phyloP scores from a whole-genome alignment of 1,284 basidiomycete species.

The Wolfiporia cocos region DNA sequence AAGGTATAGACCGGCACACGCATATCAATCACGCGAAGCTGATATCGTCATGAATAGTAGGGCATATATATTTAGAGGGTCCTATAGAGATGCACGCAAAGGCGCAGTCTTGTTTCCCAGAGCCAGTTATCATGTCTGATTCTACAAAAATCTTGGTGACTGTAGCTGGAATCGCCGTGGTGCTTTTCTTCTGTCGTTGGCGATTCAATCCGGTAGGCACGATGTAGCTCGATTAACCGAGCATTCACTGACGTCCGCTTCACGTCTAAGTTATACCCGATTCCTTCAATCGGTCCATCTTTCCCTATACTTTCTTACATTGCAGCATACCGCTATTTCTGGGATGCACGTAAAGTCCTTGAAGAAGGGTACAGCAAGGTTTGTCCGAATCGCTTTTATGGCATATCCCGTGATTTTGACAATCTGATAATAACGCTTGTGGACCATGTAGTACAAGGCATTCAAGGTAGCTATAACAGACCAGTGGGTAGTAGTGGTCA shows the following conservation, averaged over 20 bases:
- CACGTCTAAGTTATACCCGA: slow-evolving; percentile 12
- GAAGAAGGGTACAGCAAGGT: slow-evolving; percentile 18
- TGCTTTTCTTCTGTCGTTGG: not conserved
- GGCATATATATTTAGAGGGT: no score
- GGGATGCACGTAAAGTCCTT: slow-evolving; percentile 19
- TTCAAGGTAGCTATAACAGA: slow-evolving; percentile 29
- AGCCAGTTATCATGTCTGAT: not conserved
- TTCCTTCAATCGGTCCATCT: slow-evolving; percentile 26
- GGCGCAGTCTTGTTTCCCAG: no score
- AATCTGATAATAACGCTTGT: slow-evolving; percentile 16
- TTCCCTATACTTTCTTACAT: slow-evolving; percentile 24
- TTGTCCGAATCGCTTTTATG: not conserved
- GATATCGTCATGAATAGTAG: no score
- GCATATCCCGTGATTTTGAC: not conserved
- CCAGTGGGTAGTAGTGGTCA: slow-evolving; percentile 28
- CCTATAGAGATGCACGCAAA: no score
- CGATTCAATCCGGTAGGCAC: not conserved
- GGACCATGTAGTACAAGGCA: no score
- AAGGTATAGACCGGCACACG: no score
- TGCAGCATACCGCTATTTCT: slow-evolving; percentile 15
- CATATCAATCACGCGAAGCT: no score
- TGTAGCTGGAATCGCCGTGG: not conserved
- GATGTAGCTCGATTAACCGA: not conserved
- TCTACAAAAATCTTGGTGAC: not conserved
- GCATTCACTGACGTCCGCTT: not conserved